Evolutionary conservation across 495 filamentous ascomycete genomes (phyloP).

Genomic region (Sporormia fimetaria): DNA sequence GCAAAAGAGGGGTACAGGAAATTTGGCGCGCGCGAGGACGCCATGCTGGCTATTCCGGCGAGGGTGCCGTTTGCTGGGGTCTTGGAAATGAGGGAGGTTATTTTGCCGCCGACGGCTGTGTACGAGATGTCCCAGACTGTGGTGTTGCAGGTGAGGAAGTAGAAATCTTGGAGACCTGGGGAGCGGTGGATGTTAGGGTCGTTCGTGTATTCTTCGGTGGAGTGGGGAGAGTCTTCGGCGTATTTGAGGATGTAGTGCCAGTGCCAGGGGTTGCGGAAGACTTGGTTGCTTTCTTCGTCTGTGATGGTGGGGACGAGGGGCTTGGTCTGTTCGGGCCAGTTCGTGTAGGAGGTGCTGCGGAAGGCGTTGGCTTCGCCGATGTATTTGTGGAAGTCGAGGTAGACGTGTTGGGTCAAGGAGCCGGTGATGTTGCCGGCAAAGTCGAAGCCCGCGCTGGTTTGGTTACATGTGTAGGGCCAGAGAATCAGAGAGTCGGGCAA

Average conservation of each 20-base stretch:
- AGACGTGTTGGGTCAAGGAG: neutral
- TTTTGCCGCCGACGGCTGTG: neutral
- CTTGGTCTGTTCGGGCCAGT: too few relatives aligned
- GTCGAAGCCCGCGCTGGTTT: slow-evolving; percentile 2
- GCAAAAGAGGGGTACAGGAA: too few relatives aligned
- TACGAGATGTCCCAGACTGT: slow-evolving; percentile 10
- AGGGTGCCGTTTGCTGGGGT: slow-evolving; percentile 6
- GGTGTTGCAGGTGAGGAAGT: slow-evolving; percentile 1
- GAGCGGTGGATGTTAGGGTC: too few relatives aligned
- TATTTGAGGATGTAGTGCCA: neutral
- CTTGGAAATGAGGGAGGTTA: slow-evolving; percentile 1
- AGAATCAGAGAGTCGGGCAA: too few relatives aligned
- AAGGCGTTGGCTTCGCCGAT: neutral
- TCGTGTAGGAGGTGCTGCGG: neutral
- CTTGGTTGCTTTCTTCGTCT: slow-evolving; percentile 1
- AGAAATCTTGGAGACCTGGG: neutral
- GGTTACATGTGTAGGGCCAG: slow-evolving; percentile 2
- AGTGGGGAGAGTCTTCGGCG: neutral
- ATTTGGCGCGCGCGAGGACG: too few relatives aligned
- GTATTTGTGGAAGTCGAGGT: slow-evolving; percentile 5
- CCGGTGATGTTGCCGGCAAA: neutral
- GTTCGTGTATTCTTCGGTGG: too few relatives aligned
- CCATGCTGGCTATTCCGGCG: slow-evolving; percentile 9
- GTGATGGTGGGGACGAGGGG: neutral
- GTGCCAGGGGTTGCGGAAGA: slow-evolving; percentile 17